Evolutionary conservation across 1,139 yeast species (phyloP).

Genomic region (Saccharomyces hybrid): DNA sequence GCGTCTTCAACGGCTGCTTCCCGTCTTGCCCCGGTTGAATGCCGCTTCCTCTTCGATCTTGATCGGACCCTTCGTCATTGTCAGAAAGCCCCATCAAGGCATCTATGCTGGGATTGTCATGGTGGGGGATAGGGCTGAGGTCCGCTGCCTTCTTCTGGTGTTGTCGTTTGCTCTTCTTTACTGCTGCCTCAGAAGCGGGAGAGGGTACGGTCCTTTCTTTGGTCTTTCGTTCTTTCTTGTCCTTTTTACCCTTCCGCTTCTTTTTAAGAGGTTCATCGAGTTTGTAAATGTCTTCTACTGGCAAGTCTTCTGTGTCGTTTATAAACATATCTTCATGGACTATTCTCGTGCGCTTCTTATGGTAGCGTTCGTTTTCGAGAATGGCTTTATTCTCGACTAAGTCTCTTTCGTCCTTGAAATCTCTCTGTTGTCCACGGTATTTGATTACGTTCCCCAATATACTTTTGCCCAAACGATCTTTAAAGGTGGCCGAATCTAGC

Average conservation of each 20-base stretch:
- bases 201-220: background rate
- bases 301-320: constrained; percentile 5
- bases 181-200: background rate
- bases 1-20: constrained; percentile 7
- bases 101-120: constrained; percentile 18
- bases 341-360: constrained; percentile 23
- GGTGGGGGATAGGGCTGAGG: background rate
- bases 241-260: constrained; percentile 11
- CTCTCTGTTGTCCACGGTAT: constrained; percentile 67
- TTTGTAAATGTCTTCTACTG: constrained; percentile 7
- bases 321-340: constrained; percentile 16
- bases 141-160: background rate
- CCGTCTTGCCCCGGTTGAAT: constrained; percentile 5
- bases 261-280: constrained; percentile 19
- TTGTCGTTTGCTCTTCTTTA: background rate
- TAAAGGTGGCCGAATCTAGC: constrained; percentile 50
- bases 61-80: constrained; percentile 15
- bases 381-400: constrained; percentile 57
- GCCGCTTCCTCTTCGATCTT: background rate
- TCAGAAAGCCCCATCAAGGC: constrained; percentile 32
- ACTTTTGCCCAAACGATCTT: constrained; percentile 61
- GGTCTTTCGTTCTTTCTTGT: constrained; percentile 5
- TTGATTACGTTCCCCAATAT: constrained; percentile 75
- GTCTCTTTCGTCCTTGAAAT: constrained; percentile 68
- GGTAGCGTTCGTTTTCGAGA: constrained; percentile 29